Conservation (phyloP, 2,329 filamentous ascomycete species). For the Sarocladiaceae sp. region DNA sequence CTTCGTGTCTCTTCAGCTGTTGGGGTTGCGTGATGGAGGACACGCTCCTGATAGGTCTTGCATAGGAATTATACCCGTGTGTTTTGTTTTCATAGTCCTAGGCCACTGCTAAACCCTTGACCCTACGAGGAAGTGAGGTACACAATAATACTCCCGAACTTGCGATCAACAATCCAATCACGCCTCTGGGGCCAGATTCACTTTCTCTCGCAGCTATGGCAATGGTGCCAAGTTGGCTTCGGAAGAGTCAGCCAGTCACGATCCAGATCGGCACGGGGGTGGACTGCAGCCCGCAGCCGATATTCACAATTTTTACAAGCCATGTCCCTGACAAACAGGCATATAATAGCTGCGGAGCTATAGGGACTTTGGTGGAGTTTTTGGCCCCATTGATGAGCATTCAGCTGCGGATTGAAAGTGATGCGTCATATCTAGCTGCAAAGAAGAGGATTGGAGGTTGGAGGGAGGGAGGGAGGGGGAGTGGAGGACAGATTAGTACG, state of each 20-base stretch:
- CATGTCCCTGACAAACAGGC: background rate
- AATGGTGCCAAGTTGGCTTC: background rate
- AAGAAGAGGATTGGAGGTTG: too few relatives aligned
- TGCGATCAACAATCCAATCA: background rate
- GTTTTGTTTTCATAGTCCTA: background rate
- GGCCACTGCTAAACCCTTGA: background rate
- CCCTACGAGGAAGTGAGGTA: background rate
- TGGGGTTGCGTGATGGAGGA: background rate
- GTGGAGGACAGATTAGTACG: background rate
- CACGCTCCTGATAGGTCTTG: background rate
- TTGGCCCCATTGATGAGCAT: too few relatives aligned
- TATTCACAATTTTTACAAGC: background rate
- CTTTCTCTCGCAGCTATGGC: background rate
- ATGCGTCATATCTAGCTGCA: too few relatives aligned
- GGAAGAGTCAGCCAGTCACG: background rate
- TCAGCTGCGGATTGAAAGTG: too few relatives aligned
- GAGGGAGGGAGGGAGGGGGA: background rate
- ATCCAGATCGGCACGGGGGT: background rate
- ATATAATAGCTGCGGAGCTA: background rate
- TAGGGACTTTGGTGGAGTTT: background rate
- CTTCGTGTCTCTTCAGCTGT: background rate
- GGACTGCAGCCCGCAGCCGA: background rate
- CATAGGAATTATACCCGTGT: conserved; percentile 2
- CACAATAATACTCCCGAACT: background rate
- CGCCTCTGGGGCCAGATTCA: background rate